Evolutionary conservation across 768 basidiomycete genomes (phyloP).

Genomic region (Cystobasidium onofrii): DNA sequence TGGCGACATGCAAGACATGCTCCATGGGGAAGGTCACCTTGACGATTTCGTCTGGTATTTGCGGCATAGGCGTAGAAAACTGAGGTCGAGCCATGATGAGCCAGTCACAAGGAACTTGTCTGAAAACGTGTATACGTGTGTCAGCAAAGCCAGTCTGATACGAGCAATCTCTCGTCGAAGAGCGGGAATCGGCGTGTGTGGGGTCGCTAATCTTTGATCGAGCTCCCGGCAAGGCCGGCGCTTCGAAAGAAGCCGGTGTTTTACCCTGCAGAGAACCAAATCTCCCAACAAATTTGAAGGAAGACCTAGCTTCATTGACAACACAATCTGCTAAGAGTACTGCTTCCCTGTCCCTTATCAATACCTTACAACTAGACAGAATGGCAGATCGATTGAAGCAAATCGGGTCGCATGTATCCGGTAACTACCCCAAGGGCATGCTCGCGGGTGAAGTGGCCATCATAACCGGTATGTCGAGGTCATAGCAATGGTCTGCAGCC

Average conservation of each 20-base stretch:
- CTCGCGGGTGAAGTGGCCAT: constrained; percentile 72
- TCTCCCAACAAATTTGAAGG: too few relatives aligned
- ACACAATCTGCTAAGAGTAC: not conserved
- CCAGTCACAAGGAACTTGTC: too few relatives aligned
- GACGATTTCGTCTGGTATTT: constrained; percentile 24
- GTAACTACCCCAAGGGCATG: constrained; percentile 47
- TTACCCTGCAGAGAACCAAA: too few relatives aligned
- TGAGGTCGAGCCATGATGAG: not conserved
- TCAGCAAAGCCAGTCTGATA: not conserved
- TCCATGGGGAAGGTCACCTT: constrained; percentile 29
- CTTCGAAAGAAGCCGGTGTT: too few relatives aligned
- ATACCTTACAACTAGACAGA: not conserved
- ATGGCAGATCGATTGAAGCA: constrained; percentile 31
- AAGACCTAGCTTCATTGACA: too few relatives aligned
- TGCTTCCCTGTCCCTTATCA: too few relatives aligned
- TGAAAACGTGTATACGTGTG: not conserved
- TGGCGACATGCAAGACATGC: constrained; percentile 47
- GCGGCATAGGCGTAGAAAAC: not conserved
- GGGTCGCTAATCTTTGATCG: not conserved
- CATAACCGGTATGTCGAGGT: constrained; percentile 59
- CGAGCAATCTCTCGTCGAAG: not conserved
- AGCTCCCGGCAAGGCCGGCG: not conserved
- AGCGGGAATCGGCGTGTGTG: not conserved
- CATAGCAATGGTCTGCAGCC: not conserved
- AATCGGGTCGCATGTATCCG: constrained; percentile 12